Conservation (phyloP, 352 stramenopile species). For the Phytophthora pistaciae region DNA sequence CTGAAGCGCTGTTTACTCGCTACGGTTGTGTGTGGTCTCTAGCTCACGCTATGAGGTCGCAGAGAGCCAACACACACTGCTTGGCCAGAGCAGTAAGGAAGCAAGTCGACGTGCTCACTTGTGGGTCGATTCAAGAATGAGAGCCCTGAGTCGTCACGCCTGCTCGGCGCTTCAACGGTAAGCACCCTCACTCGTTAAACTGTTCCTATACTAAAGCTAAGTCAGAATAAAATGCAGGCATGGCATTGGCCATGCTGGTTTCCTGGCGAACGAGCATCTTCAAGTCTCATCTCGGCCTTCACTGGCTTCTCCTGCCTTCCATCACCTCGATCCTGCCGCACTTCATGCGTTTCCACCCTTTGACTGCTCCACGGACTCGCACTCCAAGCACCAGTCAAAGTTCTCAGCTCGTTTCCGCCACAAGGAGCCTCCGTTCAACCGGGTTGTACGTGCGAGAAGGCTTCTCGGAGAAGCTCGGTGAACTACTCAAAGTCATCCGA, state of each 20-base stretch:
- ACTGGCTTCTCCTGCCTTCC: slow-evolving; percentile 7
- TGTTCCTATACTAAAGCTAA: slow-evolving; percentile 14
- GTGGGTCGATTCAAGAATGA: slow-evolving; percentile 20
- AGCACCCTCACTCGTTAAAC: neutral
- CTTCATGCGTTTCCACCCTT: neutral
- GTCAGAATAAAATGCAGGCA: slow-evolving; percentile 16
- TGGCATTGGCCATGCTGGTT: slow-evolving; percentile 11
- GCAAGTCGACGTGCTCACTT: slow-evolving; percentile 5
- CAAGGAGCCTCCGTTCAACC: neutral
- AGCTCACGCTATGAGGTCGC: slow-evolving; percentile 7
- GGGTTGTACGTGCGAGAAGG: no score
- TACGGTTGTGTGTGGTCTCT: neutral
- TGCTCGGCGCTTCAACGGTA: neutral
- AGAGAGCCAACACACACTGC: slow-evolving; percentile 16
- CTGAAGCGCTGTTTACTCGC: no score
- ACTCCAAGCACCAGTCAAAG: neutral
- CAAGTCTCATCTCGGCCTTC: neutral
- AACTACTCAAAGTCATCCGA: neutral
- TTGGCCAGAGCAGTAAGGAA: slow-evolving; percentile 15
- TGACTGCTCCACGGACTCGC: neutral
- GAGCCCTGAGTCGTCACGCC: neutral
- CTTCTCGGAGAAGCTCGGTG: no score
- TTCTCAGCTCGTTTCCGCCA: neutral
- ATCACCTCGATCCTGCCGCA: neutral
- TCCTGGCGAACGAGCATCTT: neutral